A percentile compares a stretch with the other conserved stretches of the same genome.
phyloP scores from a whole-genome alignment of 495 filamentous ascomycete species.

The Thermothielavioides terrestris region DNA sequence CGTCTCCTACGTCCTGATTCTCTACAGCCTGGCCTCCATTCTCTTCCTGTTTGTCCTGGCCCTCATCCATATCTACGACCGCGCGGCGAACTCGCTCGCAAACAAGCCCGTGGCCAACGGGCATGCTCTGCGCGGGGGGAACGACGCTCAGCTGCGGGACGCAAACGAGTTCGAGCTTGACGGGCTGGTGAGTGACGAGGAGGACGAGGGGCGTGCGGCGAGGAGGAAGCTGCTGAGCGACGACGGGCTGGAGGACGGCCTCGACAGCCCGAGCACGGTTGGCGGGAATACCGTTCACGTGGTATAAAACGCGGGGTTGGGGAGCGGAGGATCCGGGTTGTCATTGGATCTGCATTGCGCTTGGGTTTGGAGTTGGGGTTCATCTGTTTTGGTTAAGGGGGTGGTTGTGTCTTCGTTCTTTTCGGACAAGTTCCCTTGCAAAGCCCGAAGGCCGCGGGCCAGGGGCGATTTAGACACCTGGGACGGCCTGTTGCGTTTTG shows the following conservation, averaged over 20 bases:
- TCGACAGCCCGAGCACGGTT: slow-evolving; percentile 32
- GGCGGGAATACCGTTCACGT: slow-evolving; percentile 25
- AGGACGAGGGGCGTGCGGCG: slow-evolving; percentile 47
- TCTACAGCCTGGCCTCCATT: slow-evolving; percentile 84
- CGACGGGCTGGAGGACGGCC: slow-evolving; percentile 21
- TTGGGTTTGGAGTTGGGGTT: background rate
- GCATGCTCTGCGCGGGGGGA: slow-evolving; percentile 27
- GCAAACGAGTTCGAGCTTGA: slow-evolving; percentile 88
- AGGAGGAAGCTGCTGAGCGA: slow-evolving; percentile 30
- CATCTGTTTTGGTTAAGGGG: too few relatives aligned
- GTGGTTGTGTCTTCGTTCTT: too few relatives aligned
- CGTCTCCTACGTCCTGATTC: slow-evolving; percentile 82
- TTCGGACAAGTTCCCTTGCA: too few relatives aligned
- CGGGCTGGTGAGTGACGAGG: slow-evolving; percentile 79
- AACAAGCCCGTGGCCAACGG: slow-evolving; percentile 16
- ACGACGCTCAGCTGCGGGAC: slow-evolving; percentile 50
- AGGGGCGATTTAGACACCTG: too few relatives aligned
- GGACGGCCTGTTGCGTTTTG: too few relatives aligned
- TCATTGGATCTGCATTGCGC: background rate
- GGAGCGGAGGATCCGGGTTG: background rate
- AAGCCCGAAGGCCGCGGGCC: too few relatives aligned
- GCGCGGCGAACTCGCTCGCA: slow-evolving; percentile 29
- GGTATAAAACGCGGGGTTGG: slow-evolving; percentile 1
- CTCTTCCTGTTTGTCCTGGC: slow-evolving; percentile 83
- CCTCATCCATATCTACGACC: slow-evolving; percentile 74